Evolutionary conservation across 2,329 filamentous ascomycete species (phyloP).

Genomic region (Microcyclospora pomicola): DNA sequence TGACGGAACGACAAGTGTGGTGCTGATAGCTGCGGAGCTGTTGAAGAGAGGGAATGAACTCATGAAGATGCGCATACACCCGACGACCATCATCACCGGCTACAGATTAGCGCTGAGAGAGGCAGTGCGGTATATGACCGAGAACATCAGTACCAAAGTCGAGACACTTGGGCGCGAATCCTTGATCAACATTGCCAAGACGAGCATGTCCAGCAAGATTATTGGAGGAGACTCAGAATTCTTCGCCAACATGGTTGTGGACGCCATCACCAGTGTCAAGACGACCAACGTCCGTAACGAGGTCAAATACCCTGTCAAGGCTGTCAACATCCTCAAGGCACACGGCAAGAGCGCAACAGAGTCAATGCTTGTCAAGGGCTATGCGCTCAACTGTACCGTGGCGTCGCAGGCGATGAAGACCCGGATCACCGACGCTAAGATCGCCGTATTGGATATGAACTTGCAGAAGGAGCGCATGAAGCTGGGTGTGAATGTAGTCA

Average conservation of each 20-base stretch:
- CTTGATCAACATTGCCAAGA: constrained; percentile 89
- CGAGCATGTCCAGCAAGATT: constrained; percentile 98
- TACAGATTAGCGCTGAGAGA: constrained; percentile 91
- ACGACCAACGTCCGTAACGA: constrained; percentile 81
- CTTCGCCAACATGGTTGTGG: constrained; percentile 93
- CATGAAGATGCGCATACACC: constrained; percentile 99
- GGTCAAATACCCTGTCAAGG: constrained; percentile 95
- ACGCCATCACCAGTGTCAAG: constrained; percentile 92
- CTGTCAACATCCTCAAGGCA: constrained; percentile 95
- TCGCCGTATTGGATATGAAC: constrained; percentile 95
- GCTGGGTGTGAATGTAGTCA: constrained; percentile 92
- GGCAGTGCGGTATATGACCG: constrained; percentile 97
- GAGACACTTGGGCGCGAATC: constrained; percentile 82
- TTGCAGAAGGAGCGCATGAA: constrained; percentile 99
- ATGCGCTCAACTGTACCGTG: constrained; percentile 96
- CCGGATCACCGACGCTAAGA: constrained; percentile 82
- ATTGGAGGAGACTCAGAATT: constrained; percentile 93
- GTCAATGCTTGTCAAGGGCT: constrained; percentile 85
- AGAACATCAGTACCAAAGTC: constrained; percentile 93
- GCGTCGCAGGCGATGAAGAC: constrained; percentile 98
- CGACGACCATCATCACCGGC: constrained; percentile 96
- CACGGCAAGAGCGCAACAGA: constrained; percentile 87
- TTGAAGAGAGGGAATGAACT: constrained; percentile 89
- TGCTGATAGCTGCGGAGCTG: constrained; percentile 92
- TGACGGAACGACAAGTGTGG: constrained; percentile 94